Conservation (phyloP, 495 filamentous ascomycete species). For the Podospora pseudoanserina region DNA sequence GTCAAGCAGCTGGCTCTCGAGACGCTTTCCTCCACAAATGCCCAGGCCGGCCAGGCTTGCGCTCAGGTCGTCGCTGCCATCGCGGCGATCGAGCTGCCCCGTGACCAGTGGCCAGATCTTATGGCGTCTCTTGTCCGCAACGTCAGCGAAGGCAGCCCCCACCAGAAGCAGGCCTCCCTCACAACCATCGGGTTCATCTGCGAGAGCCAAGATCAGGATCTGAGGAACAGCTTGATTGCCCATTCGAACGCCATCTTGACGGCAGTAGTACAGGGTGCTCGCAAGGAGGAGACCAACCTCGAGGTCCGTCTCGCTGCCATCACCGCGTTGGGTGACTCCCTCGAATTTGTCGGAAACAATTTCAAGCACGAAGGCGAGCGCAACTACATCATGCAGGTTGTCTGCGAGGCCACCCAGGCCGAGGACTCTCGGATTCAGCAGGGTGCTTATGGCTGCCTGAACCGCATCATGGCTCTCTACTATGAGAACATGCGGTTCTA, state of each 20-base stretch:
- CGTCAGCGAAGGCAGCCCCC: constrained; percentile 77
- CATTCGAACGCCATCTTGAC: constrained; percentile 98
- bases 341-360: constrained; percentile 95
- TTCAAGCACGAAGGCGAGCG: constrained; percentile 98
- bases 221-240: constrained; percentile 71
- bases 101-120: constrained; percentile 91
- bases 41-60: constrained; percentile 78
- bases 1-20: constrained; percentile 86
- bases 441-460: constrained; percentile 92
- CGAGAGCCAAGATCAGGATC: constrained; percentile 85
- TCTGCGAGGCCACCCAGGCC: constrained; percentile 96
- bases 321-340: constrained; percentile 89
- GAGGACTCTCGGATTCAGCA: constrained; percentile 85
- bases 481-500: constrained; percentile 99
- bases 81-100: constrained; percentile 88
- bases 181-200: constrained; percentile 96
- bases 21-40: constrained; percentile 72
- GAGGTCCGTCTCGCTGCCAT: constrained; percentile 92
- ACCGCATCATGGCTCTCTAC: constrained; percentile 96
- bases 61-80: constrained; percentile 90
- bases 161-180: constrained; percentile 89
- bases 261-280: constrained; percentile 92
- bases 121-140: constrained; percentile 85
- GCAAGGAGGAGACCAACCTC: constrained; percentile 86
- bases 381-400: constrained; percentile 99